These are phyloP conservation scores for Ilex asprella DNA, from an alignment of 257 asterid species.

Conservation along the genomic window DNA sequence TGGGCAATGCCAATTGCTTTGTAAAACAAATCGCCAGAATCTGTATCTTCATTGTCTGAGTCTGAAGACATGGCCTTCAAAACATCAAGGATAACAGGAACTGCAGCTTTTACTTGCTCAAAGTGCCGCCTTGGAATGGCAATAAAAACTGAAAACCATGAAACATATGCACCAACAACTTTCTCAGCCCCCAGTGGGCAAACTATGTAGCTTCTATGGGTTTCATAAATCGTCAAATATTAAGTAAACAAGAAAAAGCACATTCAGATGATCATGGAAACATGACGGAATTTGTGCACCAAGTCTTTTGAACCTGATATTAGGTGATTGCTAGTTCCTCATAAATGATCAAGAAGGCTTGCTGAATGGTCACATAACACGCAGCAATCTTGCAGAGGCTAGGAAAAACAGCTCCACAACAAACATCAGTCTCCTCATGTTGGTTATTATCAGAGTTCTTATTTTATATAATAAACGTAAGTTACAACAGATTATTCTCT, in stretches of 20 bases:
- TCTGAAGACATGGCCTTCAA: conserved; percentile 34
- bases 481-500: too few species aligned
- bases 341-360: too few species aligned
- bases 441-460: too few species aligned
- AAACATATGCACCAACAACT: conserved; percentile 11
- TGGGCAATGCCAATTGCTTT: conserved; percentile 52
- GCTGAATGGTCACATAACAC: too few species aligned
- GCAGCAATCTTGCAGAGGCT: too few species aligned
- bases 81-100: conserved; percentile 64
- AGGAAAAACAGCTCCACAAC: too few species aligned
- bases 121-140: conserved; percentile 61
- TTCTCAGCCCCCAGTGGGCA: background rate
- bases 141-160: conserved; percentile 45
- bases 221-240: conserved; percentile 10
- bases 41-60: conserved; percentile 41
- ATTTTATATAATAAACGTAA: too few species aligned
- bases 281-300: too few species aligned
- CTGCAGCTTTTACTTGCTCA: conserved; percentile 64
- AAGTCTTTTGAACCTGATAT: too few species aligned
- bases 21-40: conserved; percentile 38
- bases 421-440: too few species aligned
- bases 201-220: conserved; percentile 3
- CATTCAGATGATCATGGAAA: conserved; percentile 1
- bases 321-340: too few species aligned
- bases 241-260: conserved; percentile 1